These are phyloP conservation scores for Flaveria trinervia DNA, from an alignment of 129 eudicot species.

Conservation along the genomic window DNA sequence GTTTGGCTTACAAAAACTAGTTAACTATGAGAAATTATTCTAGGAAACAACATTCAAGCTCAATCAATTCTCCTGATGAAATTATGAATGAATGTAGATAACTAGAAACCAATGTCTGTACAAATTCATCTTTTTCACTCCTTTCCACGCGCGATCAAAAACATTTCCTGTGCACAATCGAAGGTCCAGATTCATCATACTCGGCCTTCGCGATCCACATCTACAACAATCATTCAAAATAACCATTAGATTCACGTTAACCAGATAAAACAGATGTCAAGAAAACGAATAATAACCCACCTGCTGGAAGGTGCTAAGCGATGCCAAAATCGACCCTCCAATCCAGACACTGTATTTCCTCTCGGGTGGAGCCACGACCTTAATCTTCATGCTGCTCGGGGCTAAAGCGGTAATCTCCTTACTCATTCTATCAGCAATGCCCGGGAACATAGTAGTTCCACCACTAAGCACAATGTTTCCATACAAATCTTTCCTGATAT, in stretches of 20 bases:
- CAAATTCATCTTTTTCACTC: slow-evolving; percentile 10
- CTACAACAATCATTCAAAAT: slow-evolving; percentile 36
- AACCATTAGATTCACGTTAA: neutral
- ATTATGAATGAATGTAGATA: slow-evolving; percentile 15
- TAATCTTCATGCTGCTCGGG: slow-evolving; percentile 10
- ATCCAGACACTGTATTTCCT: slow-evolving; percentile 13
- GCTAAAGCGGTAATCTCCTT: slow-evolving; percentile 21
- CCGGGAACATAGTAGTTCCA: slow-evolving; percentile 17
- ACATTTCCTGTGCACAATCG: slow-evolving; percentile 70
- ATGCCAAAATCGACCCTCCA: slow-evolving; percentile 14
- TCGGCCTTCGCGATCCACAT: slow-evolving; percentile 70
- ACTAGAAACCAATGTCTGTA: slow-evolving; percentile 26
- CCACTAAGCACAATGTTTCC: slow-evolving; percentile 19
- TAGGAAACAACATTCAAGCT: slow-evolving; percentile 30
- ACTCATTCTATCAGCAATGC: slow-evolving; percentile 8
- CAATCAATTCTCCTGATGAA: slow-evolving; percentile 20
- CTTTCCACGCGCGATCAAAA: slow-evolving; percentile 34
- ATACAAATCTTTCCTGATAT: slow-evolving; percentile 13
- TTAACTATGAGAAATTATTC: slow-evolving; percentile 32
- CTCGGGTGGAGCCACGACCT: slow-evolving; percentile 7
- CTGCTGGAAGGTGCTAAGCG: slow-evolving; percentile 17
- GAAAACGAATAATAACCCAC: neutral
- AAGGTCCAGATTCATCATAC: slow-evolving; percentile 63
- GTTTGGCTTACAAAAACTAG: slow-evolving; percentile 17
- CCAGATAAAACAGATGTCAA: neutral